A percentile compares a stretch with the other conserved stretches of the same genome.
These are phyloP conservation scores for Fusarium sp. DNA, from an alignment of 2,329 filamentous ascomycete genomes.

Conservation along the genomic window DNA sequence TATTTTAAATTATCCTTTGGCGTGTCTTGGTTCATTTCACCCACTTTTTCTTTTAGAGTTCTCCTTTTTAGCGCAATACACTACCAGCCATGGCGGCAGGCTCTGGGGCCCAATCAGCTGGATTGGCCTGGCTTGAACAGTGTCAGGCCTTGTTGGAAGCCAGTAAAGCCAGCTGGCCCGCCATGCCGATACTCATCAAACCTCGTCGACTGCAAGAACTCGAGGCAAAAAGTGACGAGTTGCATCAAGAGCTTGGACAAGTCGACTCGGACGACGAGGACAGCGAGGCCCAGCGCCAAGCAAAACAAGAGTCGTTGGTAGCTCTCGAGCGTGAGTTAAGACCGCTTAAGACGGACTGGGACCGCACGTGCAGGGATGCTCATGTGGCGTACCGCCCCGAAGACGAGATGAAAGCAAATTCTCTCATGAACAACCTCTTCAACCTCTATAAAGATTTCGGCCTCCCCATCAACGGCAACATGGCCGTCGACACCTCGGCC, in stretches of 20 bases:
- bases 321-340: background rate
- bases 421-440: slow-evolving; percentile 9
- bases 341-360: background rate
- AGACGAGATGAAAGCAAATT: slow-evolving; percentile 5
- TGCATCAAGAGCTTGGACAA: background rate
- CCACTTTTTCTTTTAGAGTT: background rate
- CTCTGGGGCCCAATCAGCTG: background rate
- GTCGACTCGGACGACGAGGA: background rate
- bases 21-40: background rate
- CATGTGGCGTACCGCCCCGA: slow-evolving; percentile 7
- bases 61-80: background rate
- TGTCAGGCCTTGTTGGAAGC: background rate
- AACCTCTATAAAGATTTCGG: background rate
- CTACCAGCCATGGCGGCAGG: background rate
- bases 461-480: background rate
- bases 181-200: background rate
- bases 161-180: background rate
- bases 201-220: background rate
- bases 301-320: background rate
- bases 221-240: background rate
- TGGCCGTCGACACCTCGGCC: background rate
- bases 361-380: slow-evolving; percentile 1
- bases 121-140: background rate
- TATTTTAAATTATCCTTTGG: background rate
- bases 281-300: background rate